Base-by-base conservation (phyloP, 345 rosid genomes). In the Salix dunnii region DNA sequence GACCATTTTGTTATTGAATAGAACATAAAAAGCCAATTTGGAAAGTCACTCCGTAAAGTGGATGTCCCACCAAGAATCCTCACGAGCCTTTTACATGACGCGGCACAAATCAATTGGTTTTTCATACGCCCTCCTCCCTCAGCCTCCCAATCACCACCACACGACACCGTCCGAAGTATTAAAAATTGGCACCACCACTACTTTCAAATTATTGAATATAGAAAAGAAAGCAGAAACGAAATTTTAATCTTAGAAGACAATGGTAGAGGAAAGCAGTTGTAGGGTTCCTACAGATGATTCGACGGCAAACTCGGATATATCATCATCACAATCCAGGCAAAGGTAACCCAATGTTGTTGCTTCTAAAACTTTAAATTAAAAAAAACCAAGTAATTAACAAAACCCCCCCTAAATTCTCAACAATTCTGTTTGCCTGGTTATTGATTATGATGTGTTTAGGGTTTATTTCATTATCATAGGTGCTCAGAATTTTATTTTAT, bases 241-340 rank as follows among this genome's bases (percentile, higher is more conserved):
- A 10, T 10, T 21, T 51, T 30, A 46, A 46, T 66, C 46, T 12
- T 5, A 27, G 27, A 63, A 51, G 43, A 36, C 46, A 40, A 92
- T 90, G 97, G 84, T 84, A 35, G 88, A 82, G 65, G 91, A 87
- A 64, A 63, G 77, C 20, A 77, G 53, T 3, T 43, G 88, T 80
- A 86, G 84, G 84, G 81, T 77, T 87, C 81, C 89, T 73, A 77
- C 85, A 43, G 82, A 67, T 13, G 86, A 81, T 5, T 68, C 86
- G n/a, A 28, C 82, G 71, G 63, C 77, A 27, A 30, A 74, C 14
- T 68, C 75, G 71, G 84, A 85, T 72, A 43, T 77, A 48, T 84
- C 89, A 30, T 40, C 79, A 53, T 84, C 89, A 27, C 89, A 79
- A 30, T 82, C 87, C 13, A 85, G 89, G 82, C 90, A 85, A 83